These are phyloP conservation scores for Peltaster fructicola DNA, from an alignment of 2,329 filamentous ascomycete genomes.

Conservation along the genomic window DNA sequence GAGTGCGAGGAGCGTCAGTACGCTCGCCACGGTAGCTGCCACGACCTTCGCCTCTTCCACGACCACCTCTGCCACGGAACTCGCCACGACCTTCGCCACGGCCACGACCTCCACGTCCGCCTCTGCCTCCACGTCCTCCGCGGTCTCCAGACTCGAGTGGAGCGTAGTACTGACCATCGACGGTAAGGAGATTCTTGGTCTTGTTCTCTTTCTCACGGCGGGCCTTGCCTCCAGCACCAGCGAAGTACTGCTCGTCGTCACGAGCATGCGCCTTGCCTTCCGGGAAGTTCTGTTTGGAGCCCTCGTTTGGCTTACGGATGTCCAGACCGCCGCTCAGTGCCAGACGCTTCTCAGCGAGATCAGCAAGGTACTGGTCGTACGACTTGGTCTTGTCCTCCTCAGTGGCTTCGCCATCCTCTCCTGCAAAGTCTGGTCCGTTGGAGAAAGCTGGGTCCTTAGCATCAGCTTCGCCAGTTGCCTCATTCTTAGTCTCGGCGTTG, in stretches of 20 bases:
- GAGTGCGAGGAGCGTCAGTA: conserved; percentile 13
- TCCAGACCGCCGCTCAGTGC: conserved; percentile 49
- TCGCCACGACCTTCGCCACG: conserved; percentile 30
- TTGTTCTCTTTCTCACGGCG: conserved; percentile 74
- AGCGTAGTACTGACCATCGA: conserved; percentile 54
- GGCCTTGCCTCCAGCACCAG: conserved; percentile 56
- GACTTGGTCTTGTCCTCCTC: conserved; percentile 75
- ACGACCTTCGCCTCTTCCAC: conserved; percentile 23
- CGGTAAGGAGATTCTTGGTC: conserved; percentile 76
- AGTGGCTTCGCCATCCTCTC: conserved; percentile 16
- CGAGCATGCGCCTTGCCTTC: conserved; percentile 50
- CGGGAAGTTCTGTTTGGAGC: conserved; percentile 87
- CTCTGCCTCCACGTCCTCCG: conserved; percentile 22
- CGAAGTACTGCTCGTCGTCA: conserved; percentile 53
- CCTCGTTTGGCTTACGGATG: conserved; percentile 84
- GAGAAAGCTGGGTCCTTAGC: conserved; percentile 27
- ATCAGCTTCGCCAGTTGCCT: conserved; percentile 18
- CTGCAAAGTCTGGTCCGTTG: conserved; percentile 28
- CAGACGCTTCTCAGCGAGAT: conserved; percentile 59
- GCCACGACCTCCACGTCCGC: conserved; percentile 34
- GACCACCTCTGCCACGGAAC: conserved; percentile 20
- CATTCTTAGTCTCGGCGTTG: conserved; percentile 62
- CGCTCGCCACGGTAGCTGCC: conserved; percentile 26
- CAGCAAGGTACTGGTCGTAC: conserved; percentile 72
- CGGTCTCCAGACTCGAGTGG: conserved; percentile 37